Evolutionary conservation across 1,139 yeast genomes (phyloP), one percentile per base, ranked within the genome.

Genomic region (Candida albicans): DNA sequence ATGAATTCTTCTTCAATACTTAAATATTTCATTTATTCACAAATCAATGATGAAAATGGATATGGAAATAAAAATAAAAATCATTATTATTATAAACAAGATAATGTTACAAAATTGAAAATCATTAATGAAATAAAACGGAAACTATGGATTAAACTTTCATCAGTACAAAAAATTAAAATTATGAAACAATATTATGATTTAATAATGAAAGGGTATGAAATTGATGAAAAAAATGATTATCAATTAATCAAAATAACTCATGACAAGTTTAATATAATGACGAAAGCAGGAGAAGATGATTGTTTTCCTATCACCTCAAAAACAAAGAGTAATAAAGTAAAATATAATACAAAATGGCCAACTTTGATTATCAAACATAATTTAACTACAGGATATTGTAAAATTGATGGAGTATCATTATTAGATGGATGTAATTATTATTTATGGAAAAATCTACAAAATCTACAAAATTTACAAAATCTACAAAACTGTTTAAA

Each of bases 381-480:
- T 26, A 31, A 32, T 37, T 24, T 32, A 26, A 37, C 40, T 6
- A 25, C 34, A 14, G 40, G 40, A 4, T 15, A 9, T 4, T 14
- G 27, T 9, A 10, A 4, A 10, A 22, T 37, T 26, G 26, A 32
- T 2, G 35, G 40, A n/a, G 13, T 37, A 12, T 4, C 12, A 2
- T 8, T 32, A 3, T 8, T 2, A 15, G 40, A 37, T 31, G 40
- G 14, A 9, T n/a, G 25, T 14, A 31, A 37, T 32, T 37, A 37
- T 32, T 37, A 30, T 27, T 10, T 32, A 13, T 31, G 35, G 40
- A 26, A 32, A 11, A 13, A 37, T 11, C 4, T 37, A 15, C 13
- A 37, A 8, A 12, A 3, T 9, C 22, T 9, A 24, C 31, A 32
- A 11, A 13, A 37, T 11, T 8, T 37, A 15, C 13, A 37, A 8